Evolutionary conservation across 768 basidiomycete species (phyloP).

Genomic region (Kwoniella botswanensis): DNA sequence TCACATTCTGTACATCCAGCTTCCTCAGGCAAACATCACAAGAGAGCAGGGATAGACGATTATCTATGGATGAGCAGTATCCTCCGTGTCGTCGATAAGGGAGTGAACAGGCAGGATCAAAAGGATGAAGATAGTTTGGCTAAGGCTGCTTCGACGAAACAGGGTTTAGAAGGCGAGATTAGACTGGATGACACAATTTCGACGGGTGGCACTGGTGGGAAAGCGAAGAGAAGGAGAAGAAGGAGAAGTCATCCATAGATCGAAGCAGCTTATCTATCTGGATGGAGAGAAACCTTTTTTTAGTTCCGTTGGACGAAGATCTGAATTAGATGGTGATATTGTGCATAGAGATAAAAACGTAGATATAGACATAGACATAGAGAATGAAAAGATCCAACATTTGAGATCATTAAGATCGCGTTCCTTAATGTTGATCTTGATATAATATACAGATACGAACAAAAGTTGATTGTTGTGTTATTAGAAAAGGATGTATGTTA

Average conservation of each 20-base stretch:
- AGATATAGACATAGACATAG: neutral
- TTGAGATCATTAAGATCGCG: too few relatives aligned
- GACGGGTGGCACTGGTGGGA: too few relatives aligned
- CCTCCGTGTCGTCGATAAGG: neutral
- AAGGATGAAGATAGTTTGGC: neutral
- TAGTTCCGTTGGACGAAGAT: too few relatives aligned
- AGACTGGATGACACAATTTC: neutral
- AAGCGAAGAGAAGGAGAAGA: neutral
- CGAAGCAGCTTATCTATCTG: neutral
- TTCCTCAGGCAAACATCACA: neutral
- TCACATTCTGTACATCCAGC: neutral
- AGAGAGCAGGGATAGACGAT: neutral
- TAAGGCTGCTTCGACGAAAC: neutral
- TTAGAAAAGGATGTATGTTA: too few relatives aligned
- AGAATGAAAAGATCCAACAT: neutral
- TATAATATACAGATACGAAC: neutral
- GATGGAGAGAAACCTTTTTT: neutral
- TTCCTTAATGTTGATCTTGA: neutral
- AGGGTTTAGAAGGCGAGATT: neutral
- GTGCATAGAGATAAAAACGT: too few relatives aligned
- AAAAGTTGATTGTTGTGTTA: neutral
- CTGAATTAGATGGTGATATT: too few relatives aligned
- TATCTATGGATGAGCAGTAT: neutral
- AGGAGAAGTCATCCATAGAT: constrained; percentile 7
- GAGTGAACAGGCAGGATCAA: neutral